Percentiles rank a stretch among this genome's conserved stretches.
Conservation (phyloP, 495 filamentous ascomycete genomes). For the Trichoderma orchidacearum region DNA sequence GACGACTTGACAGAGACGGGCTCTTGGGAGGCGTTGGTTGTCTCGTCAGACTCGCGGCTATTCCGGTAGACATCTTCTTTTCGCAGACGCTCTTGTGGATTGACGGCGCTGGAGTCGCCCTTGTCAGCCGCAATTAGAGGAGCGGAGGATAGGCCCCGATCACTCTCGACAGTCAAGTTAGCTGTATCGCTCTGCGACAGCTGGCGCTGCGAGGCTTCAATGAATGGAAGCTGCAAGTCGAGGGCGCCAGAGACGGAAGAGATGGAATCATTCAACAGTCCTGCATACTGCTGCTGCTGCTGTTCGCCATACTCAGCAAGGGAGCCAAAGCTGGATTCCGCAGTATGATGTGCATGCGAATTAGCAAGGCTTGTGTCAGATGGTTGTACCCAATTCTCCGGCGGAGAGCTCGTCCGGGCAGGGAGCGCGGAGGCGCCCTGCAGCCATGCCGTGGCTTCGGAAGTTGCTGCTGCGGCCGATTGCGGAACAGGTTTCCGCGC, state of each 20-base stretch:
- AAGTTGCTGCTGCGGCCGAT: background rate
- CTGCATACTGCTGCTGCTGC: background rate
- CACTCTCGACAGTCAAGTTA: background rate
- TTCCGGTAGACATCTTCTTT: conserved; percentile 23
- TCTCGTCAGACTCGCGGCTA: conserved; percentile 30
- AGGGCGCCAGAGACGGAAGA: background rate
- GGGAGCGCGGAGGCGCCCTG: conserved; percentile 26
- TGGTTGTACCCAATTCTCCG: conserved; percentile 25
- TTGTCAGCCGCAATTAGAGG: background rate
- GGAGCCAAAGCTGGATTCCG: background rate
- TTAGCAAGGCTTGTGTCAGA: conserved; percentile 28
- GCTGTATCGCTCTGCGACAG: background rate
- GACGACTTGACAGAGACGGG: conserved; percentile 29
- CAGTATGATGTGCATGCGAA: conserved; percentile 4
- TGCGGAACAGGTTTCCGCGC: conserved; percentile 24
- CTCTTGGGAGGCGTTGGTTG: conserved; percentile 28
- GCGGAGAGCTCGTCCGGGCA: conserved; percentile 25
- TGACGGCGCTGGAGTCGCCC: background rate
- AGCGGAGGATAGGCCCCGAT: background rate
- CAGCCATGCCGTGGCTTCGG: conserved; percentile 19
- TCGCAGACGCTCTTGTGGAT: conserved; percentile 5
- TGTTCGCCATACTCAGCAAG: background rate
- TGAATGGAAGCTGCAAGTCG: background rate
- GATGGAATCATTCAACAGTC: background rate
- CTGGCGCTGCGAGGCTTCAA: background rate